Conservation (phyloP, 2,329 filamentous ascomycete species). For the Diaporthe caulivora region DNA sequence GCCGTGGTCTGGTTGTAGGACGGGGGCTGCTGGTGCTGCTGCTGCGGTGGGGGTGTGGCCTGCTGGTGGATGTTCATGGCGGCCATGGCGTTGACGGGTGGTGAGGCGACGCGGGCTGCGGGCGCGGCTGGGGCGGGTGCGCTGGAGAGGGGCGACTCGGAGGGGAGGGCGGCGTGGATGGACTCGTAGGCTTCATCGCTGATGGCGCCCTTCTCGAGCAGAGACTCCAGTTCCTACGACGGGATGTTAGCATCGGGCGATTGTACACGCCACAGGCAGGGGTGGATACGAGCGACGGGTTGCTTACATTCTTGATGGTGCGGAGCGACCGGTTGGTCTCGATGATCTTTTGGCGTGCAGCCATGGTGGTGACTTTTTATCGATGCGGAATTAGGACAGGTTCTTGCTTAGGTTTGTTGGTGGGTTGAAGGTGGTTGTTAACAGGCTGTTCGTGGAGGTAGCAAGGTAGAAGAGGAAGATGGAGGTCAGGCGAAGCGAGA, state of each 20-base stretch:
- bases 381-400: background rate
- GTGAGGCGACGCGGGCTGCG: conserved; percentile 41
- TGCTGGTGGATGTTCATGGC: conserved; percentile 54
- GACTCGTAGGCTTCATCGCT: conserved; percentile 79
- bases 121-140: conserved; percentile 56
- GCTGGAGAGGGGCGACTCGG: conserved; percentile 72
- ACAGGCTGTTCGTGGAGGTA: background rate
- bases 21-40: conserved; percentile 59
- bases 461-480: background rate
- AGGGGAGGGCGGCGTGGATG: conserved; percentile 80
- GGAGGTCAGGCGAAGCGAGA: background rate
- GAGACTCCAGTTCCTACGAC: conserved; percentile 87
- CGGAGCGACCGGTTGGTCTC: conserved; percentile 88
- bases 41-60: conserved; percentile 49
- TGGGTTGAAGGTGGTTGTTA: background rate
- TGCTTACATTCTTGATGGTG: conserved; percentile 82
- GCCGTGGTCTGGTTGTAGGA: conserved; percentile 63
- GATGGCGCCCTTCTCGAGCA: conserved; percentile 86
- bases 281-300: conserved; percentile 44
- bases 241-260: conserved; percentile 39
- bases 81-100: conserved; percentile 55
- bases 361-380: conserved; percentile 37
- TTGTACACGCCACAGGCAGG: background rate
- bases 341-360: conserved; percentile 70
- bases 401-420: background rate